Percentiles rank a stretch among this genome's conserved stretches.
Evolutionary conservation across 2,329 filamentous ascomycete genomes (phyloP).

Genomic region (Talaromyces albobiverticillius): DNA sequence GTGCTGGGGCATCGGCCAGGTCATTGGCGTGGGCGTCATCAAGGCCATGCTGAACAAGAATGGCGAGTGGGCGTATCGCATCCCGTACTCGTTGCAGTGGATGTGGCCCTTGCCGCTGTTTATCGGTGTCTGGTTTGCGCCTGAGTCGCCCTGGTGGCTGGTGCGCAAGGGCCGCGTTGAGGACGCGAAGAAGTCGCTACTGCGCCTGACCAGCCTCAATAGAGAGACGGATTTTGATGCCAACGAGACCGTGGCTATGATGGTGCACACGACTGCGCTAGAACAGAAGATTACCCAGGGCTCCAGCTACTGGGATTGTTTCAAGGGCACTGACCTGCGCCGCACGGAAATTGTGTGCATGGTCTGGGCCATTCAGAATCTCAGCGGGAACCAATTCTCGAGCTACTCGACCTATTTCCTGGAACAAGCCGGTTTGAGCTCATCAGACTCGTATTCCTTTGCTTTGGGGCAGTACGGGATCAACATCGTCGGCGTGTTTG

Average conservation of each 20-base stretch:
- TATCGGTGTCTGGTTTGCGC: conserved; percentile 47
- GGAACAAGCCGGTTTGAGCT: conserved; percentile 53
- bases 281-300: conserved; percentile 73
- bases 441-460: conserved; percentile 53
- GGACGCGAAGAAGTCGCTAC: conserved; percentile 45
- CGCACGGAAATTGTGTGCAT: conserved; percentile 72
- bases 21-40: conserved; percentile 52
- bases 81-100: conserved; percentile 53
- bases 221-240: conserved; percentile 69
- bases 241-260: conserved; percentile 86
- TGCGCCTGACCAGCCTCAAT: conserved; percentile 45
- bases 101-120: conserved; percentile 53
- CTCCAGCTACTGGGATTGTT: conserved; percentile 76
- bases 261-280: conserved; percentile 81
- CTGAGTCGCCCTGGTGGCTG: conserved; percentile 53
- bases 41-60: conserved; percentile 44
- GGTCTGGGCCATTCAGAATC: conserved; percentile 64
- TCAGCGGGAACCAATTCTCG: conserved; percentile 63
- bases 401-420: conserved; percentile 63
- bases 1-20: conserved; percentile 49
- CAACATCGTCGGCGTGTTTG: conserved; percentile 76
- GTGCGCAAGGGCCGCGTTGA: conserved; percentile 45
- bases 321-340: conserved; percentile 72
- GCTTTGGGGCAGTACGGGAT: conserved; percentile 60
- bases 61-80: conserved; percentile 52